Evolutionary conservation across 805 yeast genomes (phyloP).

Genomic region (Nadsonia fulvescens): DNA sequence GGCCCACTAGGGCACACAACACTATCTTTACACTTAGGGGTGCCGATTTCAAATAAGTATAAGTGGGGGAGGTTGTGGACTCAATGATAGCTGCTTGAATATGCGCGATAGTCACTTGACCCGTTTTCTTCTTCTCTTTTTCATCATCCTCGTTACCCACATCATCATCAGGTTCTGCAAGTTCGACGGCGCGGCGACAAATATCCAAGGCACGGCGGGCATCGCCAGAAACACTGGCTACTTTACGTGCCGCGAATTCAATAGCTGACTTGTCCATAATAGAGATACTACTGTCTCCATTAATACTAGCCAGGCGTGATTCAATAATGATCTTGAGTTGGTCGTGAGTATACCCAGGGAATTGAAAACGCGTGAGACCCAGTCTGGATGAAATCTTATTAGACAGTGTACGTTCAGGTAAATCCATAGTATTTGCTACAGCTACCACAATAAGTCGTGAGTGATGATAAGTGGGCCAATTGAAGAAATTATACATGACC

Average conservation of each 20-base stretch:
- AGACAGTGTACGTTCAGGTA: constrained; percentile 75
- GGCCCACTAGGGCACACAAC: constrained; percentile 45
- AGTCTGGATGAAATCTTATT: constrained; percentile 83
- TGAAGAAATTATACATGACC: constrained; percentile 88
- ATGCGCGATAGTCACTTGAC: constrained; percentile 51
- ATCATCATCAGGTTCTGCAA: constrained; percentile 44
- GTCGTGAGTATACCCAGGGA: constrained; percentile 70
- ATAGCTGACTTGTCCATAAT: constrained; percentile 46
- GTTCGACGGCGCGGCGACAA: constrained; percentile 74
- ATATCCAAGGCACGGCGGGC: constrained; percentile 84
- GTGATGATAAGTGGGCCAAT: constrained; percentile 80
- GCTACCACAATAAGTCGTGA: constrained; percentile 80
- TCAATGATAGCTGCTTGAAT: constrained; percentile 67
- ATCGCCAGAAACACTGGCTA: constrained; percentile 94
- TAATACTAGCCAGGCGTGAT: constrained; percentile 41
- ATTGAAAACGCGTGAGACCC: constrained; percentile 74
- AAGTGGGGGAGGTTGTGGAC: constrained; percentile 57
- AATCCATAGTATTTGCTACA: constrained; percentile 92
- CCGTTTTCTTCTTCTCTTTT: constrained; percentile 17
- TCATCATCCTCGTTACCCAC: constrained; percentile 7
- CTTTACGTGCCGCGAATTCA: constrained; percentile 82
- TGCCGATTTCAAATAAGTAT: constrained; percentile 36
- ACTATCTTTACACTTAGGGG: constrained; percentile 58
- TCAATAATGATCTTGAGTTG: constrained; percentile 62
- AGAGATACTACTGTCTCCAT: constrained; percentile 23